Percentiles rank a stretch among this genome's conserved stretches.
phyloP scores from a whole-genome alignment of 2,329 filamentous ascomycete genomes.

The Sporothrix protearum region DNA sequence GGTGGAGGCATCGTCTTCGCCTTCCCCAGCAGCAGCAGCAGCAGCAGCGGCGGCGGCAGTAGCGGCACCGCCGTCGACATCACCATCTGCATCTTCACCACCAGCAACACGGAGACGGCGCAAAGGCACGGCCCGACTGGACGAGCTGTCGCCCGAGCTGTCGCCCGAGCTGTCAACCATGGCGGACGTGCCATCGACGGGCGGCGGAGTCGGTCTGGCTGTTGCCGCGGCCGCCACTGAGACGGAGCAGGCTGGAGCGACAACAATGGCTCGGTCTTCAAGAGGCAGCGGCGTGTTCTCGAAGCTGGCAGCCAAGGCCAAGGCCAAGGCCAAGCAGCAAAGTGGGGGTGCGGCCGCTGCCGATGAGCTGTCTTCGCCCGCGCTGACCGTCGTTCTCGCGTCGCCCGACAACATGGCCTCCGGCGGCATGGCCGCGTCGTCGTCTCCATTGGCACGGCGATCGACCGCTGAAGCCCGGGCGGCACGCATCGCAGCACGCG shows the following conservation, averaged over 20 bases:
- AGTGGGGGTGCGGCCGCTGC: slow-evolving; percentile 27
- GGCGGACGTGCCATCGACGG: neutral
- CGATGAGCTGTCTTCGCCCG: slow-evolving; percentile 35
- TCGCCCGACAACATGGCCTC: neutral
- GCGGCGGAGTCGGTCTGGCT: neutral
- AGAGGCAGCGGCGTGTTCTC: slow-evolving; percentile 10
- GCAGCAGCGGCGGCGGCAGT: neutral
- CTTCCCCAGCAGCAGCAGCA: slow-evolving; percentile 1
- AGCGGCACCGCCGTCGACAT: neutral
- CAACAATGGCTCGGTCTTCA: neutral
- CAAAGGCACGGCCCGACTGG: slow-evolving; percentile 11
- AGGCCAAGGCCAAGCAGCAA: slow-evolving; percentile 16
- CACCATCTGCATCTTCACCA: slow-evolving; percentile 28
- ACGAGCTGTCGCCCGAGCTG: slow-evolving; percentile 39
- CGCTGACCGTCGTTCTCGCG: slow-evolving; percentile 9
- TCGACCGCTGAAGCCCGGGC: slow-evolving; percentile 12
- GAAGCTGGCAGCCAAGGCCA: neutral
- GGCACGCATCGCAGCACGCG: neutral
- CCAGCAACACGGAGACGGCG: neutral
- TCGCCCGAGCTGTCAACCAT: slow-evolving; percentile 34
- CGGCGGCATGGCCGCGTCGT: slow-evolving; percentile 17
- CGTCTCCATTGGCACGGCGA: slow-evolving; percentile 28
- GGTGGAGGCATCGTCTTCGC: slow-evolving; percentile 20
- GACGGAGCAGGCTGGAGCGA: neutral
- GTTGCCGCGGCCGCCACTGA: neutral